Evolutionary conservation across 306 rosid genomes (phyloP).

Genomic region (Luffa acutangula): DNA sequence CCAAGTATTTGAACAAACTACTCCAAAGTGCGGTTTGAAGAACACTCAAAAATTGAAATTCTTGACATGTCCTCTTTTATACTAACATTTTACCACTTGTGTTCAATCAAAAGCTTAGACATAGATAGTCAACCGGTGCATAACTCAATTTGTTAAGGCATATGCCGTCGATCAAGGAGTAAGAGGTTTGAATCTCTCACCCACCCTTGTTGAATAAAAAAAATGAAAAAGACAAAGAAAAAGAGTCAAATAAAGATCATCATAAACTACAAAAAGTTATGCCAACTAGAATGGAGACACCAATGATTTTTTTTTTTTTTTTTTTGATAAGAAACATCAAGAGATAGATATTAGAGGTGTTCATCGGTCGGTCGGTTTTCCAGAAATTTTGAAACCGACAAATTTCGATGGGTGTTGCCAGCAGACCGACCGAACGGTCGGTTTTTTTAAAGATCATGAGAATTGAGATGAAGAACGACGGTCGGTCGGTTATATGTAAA

Average conservation of each 20-base stretch:
- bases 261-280: not conserved
- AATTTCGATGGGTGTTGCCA: no score
- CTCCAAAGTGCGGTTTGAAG: not conserved
- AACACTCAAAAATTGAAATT: not conserved
- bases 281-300: not conserved
- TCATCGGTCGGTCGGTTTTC: no score
- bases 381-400: no score
- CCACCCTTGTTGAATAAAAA: not conserved
- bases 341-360: no score
- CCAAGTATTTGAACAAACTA: not conserved
- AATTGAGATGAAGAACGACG: no score
- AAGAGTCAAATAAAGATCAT: not conserved
- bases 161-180: not conserved
- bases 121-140: not conserved
- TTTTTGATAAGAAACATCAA: no score
- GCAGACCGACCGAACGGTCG: no score
- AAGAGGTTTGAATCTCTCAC: not conserved
- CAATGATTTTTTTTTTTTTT: no score
- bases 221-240: no score
- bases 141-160: not conserved
- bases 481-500: no score
- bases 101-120: no score
- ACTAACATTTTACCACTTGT: not conserved
- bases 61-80: not conserved
- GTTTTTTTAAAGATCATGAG: no score